phyloP scores from a whole-genome alignment of 2,329 filamentous ascomycete species.

The Calonectria leucothoes region DNA sequence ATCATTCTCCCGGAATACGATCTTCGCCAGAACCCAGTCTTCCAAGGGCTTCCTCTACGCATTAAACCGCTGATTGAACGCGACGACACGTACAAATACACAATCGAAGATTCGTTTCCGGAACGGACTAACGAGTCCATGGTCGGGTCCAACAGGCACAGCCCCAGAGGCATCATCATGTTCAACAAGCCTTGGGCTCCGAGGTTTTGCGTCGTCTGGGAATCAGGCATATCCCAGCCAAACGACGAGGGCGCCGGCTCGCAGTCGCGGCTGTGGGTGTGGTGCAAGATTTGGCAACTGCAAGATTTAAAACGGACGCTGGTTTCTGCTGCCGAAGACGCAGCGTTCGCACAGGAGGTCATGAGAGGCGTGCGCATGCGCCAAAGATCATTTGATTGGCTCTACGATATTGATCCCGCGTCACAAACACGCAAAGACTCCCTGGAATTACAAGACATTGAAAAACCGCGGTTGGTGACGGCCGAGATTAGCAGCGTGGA shows the following conservation, averaged over 20 bases:
- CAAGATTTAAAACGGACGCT: constrained; percentile 1
- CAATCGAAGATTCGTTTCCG: constrained; percentile 10
- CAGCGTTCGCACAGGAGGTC: constrained; percentile 6
- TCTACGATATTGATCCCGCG: background rate
- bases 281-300: constrained; percentile 16
- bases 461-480: background rate
- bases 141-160: background rate
- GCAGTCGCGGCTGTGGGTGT: background rate
- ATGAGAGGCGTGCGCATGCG: constrained; percentile 12
- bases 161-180: constrained; percentile 12
- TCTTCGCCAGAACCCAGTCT: constrained; percentile 4
- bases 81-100: background rate
- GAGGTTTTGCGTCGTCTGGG: constrained; percentile 17
- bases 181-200: constrained; percentile 13
- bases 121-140: background rate
- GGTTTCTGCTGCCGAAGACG: background rate
- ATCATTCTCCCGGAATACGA: constrained; percentile 16
- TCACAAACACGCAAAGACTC: background rate
- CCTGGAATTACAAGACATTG: background rate
- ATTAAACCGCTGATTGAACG: constrained; percentile 7
- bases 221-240: background rate
- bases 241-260: background rate
- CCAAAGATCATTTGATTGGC: background rate
- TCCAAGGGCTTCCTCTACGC: constrained; percentile 7
- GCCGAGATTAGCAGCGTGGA: constrained; percentile 1